These are phyloP conservation scores for Xerocomus nothofagi DNA, from an alignment of 1,284 basidiomycete species.

Conservation along the genomic window DNA sequence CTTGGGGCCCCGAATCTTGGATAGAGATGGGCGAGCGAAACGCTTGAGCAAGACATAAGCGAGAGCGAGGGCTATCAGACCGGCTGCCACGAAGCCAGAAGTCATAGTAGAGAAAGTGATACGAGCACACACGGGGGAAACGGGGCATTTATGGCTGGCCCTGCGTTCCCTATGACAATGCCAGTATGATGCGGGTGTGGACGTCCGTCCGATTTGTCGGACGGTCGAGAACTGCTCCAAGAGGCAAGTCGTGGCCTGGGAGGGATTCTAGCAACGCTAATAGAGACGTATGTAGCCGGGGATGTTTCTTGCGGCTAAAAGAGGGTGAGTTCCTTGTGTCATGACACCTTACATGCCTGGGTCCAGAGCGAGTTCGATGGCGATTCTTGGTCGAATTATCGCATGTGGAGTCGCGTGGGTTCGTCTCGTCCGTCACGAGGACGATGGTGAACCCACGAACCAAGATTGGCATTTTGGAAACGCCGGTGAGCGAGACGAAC, in stretches of 20 bases:
- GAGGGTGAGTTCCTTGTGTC: slow-evolving; percentile 1
- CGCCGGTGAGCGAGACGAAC: not conserved
- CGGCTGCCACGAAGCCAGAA: not conserved
- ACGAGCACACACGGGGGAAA: not conserved
- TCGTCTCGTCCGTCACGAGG: not conserved
- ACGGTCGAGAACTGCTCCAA: not conserved
- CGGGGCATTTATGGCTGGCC: slow-evolving; percentile 11
- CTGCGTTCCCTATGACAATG: slow-evolving; percentile 2
- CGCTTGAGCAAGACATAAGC: slow-evolving; percentile 18
- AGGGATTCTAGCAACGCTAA: not conserved
- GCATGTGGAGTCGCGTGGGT: not conserved
- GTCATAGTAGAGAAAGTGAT: slow-evolving; percentile 13
- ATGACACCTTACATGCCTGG: slow-evolving; percentile 6
- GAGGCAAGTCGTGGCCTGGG: not conserved
- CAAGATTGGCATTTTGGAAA: not conserved
- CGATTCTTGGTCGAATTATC: not conserved
- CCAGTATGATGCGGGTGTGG: slow-evolving; percentile 3
- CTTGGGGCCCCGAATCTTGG: slow-evolving; percentile 33
- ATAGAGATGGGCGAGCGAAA: slow-evolving; percentile 22
- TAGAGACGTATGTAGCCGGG: not conserved
- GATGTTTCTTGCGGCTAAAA: not conserved
- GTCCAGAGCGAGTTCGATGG: not conserved
- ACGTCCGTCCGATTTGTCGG: slow-evolving; percentile 9
- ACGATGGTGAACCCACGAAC: not conserved
- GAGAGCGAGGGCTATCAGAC: slow-evolving; percentile 12